A percentile compares a stretch with the other conserved stretches of the same genome.
These are phyloP conservation scores for Saccharomycopsis sp. DNA, from an alignment of 805 yeast genomes.

Conservation along the genomic window DNA sequence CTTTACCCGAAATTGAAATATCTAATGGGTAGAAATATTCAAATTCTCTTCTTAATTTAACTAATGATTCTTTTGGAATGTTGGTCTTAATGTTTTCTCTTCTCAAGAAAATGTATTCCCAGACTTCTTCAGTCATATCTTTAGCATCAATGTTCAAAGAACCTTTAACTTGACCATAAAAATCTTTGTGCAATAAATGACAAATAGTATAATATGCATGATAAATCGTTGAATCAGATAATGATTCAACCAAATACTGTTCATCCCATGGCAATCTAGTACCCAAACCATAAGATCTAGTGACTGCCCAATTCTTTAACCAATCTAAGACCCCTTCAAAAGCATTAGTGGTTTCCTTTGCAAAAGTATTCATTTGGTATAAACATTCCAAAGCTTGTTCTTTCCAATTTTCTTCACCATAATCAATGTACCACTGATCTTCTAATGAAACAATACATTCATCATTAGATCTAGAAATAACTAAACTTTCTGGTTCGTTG, in stretches of 20 bases:
- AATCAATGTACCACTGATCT: constrained; percentile 97
- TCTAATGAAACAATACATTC: constrained; percentile 94
- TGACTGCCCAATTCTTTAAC: constrained; percentile 98
- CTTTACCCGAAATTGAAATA: constrained; percentile 89
- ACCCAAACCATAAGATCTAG: constrained; percentile 95
- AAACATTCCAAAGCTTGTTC: constrained; percentile 73
- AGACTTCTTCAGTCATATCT: constrained; percentile 87
- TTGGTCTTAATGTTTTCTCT: constrained; percentile 48
- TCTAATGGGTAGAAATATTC: constrained; percentile 96
- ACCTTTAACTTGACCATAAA: constrained; percentile 73
- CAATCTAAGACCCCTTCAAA: constrained; percentile 92
- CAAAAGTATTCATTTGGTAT: constrained; percentile 65
- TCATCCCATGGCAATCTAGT: constrained; percentile 96
- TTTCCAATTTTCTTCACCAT: constrained; percentile 93
- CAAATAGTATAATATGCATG: constrained; percentile 91
- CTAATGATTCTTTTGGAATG: constrained; percentile 61
- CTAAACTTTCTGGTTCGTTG: constrained; percentile 88
- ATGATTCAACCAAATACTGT: constrained; percentile 84
- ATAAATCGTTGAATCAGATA: constrained; percentile 93
- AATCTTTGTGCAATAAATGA: constrained; percentile 80
- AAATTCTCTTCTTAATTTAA: constrained; percentile 81
- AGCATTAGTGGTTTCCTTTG: constrained; percentile 79
- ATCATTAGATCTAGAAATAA: constrained; percentile 93
- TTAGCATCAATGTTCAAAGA: constrained; percentile 68
- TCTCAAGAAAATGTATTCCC: constrained; percentile 81